Conservation (phyloP, 768 basidiomycete genomes). For the Termitomyces heimii region DNA sequence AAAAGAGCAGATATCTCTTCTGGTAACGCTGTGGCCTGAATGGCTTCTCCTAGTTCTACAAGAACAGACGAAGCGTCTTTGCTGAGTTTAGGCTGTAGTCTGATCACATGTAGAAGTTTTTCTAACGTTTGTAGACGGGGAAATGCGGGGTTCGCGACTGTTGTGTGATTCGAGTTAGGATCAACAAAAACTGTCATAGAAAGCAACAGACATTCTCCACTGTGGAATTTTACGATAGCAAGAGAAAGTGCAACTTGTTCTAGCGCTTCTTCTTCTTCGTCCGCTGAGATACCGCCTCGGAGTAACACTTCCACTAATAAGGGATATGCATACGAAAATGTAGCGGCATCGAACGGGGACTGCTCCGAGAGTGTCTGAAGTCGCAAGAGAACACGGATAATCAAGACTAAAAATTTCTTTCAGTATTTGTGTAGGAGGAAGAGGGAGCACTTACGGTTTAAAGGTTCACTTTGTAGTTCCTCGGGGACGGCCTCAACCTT, state of each 20-base stretch:
- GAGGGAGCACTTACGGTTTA: constrained; percentile 42
- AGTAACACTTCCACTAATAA: constrained; percentile 64
- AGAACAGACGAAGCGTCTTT: constrained; percentile 83
- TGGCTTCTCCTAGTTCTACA: constrained; percentile 75
- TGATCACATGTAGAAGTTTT: constrained; percentile 66
- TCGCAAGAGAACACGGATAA: constrained; percentile 82
- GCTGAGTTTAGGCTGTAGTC: constrained; percentile 70
- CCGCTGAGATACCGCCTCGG: constrained; percentile 60
- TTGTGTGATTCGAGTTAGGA: background rate
- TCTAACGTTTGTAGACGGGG: constrained; percentile 69
- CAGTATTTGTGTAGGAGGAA: too few species aligned
- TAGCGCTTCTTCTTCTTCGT: constrained; percentile 69
- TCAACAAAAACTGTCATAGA: background rate
- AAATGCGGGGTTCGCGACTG: constrained; percentile 68
- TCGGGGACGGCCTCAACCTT: constrained; percentile 64
- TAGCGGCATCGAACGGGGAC: constrained; percentile 76
- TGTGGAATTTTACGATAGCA: constrained; percentile 66
- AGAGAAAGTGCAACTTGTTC: constrained; percentile 74
- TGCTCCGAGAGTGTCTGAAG: constrained; percentile 79
- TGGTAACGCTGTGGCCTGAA: constrained; percentile 53
- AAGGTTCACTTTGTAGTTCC: constrained; percentile 64
- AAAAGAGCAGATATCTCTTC: constrained; percentile 67
- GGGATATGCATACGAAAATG: constrained; percentile 78
- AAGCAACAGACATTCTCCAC: constrained; percentile 60
- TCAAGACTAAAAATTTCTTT: constrained; percentile 43